Base-by-base conservation (phyloP, 345 rosid species). In the Camelina hispida region DNA sequence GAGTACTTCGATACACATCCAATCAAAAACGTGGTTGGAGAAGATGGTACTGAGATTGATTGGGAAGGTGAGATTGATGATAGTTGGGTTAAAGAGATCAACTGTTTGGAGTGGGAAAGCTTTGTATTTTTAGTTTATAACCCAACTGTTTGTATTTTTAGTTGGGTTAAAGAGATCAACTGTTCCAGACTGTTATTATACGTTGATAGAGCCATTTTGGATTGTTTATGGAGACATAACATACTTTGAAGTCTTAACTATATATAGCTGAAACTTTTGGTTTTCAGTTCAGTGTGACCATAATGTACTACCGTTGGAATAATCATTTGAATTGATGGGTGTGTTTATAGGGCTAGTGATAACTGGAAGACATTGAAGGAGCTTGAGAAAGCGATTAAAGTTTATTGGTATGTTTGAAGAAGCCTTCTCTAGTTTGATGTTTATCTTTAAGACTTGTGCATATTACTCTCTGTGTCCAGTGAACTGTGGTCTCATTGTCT, bases 361-460 rank as follows among this genome's bases (percentile, higher is more conserved):
- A 93, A 93, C 73, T 93, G 98, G 97, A 89, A 86, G 79, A 85
- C 89, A 58, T 74, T 93, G 82, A 87, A 91, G 84, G 96, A 87
- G 86, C 86, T 93, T 56, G 97, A 91, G 85, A 85, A 85, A 80
- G 98, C 98, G 3, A 78, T 87, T 60, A 81, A 86, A 81, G 90
- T 91, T 55, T 91, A 91, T 34, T 88, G 98, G 98, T 91, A 89
- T 22, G 53, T 57, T 28, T 38, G 7, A 63, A 48, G 7, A 63
- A 48, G 7, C 60, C 17, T 62, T 53, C 20, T 55, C 16, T 72
- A 8, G 11, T 44, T 43, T 30, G 73, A 15, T 51, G 35, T 37
- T 9, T 20, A 38, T 66, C 20, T 43, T 15, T 43, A 16, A 18
- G 2, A 5, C 16, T 38, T 38, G 38, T 42, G 28, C 28, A 16